Conservation (phyloP, 768 basidiomycete species). For the Flagelloscypha sp. region DNA sequence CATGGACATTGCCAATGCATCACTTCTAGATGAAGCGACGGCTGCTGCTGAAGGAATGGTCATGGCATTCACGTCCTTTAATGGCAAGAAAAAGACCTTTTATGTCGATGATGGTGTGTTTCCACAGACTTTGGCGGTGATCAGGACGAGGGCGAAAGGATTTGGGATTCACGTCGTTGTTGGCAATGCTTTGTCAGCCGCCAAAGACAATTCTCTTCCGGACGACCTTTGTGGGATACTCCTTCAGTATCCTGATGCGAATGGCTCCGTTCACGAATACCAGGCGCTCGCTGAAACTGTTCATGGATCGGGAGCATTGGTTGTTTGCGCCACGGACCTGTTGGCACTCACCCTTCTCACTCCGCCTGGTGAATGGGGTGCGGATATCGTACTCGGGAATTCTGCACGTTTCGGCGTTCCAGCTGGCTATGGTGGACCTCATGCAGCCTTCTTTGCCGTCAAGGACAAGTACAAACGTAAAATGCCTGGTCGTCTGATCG, state of each 20-base stretch:
- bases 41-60: constrained; percentile 97
- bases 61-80: constrained; percentile 69
- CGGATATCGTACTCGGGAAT: constrained; percentile 92
- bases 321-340: constrained; percentile 86
- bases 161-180: constrained; percentile 82
- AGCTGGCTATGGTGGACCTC: constrained; percentile 94
- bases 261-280: constrained; percentile 78
- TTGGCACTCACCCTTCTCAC: constrained; percentile 88
- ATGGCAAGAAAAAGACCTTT: constrained; percentile 73
- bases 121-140: constrained; percentile 86
- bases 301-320: constrained; percentile 71
- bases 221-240: constrained; percentile 77
- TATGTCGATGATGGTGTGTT: constrained; percentile 77
- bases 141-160: constrained; percentile 85
- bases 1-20: constrained; percentile 95
- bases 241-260: constrained; percentile 89
- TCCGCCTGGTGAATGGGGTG: constrained; percentile 98
- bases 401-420: constrained; percentile 97
- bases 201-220: constrained; percentile 45
- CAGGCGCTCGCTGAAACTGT: constrained; percentile 52
- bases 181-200: constrained; percentile 43
- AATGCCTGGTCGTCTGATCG: constrained; percentile 97
- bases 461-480: constrained; percentile 89
- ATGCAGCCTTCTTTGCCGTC: constrained; percentile 95
- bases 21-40: constrained; percentile 89